Percentiles rank a stretch among this genome's conserved stretches.
These are phyloP conservation scores for Benincasa hispida DNA, from an alignment of 306 rosid genomes.

Conservation along the genomic window DNA sequence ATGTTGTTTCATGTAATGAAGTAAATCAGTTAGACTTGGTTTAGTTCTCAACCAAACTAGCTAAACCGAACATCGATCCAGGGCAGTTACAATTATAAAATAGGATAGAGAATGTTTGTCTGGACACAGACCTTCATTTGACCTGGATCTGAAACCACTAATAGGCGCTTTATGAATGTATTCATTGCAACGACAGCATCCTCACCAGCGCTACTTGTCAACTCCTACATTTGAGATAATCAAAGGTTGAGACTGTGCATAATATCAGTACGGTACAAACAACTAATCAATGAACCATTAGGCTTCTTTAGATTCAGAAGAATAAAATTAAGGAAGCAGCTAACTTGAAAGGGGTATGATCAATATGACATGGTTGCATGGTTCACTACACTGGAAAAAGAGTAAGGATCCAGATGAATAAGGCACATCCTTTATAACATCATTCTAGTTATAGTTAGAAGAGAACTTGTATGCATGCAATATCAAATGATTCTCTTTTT, in stretches of 20 bases:
- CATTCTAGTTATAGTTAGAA: neutral
- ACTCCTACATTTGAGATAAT: constrained; percentile 34
- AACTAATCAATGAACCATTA: neutral
- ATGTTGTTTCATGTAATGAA: neutral
- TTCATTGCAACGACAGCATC: constrained; percentile 92
- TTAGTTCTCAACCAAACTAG: neutral
- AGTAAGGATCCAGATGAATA: neutral
- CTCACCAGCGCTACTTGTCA: constrained; percentile 92
- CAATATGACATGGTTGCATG: neutral
- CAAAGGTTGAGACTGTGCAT: neutral
- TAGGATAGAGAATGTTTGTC: neutral
- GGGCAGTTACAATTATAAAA: neutral
- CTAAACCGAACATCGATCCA: neutral
- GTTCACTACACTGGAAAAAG: neutral
- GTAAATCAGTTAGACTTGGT: neutral
- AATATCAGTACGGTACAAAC: neutral
- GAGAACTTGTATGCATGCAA: neutral
- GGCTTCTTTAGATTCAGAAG: neutral
- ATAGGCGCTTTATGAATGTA: constrained; percentile 85
- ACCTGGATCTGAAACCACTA: constrained; percentile 80
- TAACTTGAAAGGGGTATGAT: neutral
- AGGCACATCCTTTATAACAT: neutral
- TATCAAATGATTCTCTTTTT: neutral
- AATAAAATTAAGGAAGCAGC: neutral
- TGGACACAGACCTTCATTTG: constrained; percentile 67